phyloP scores from a whole-genome alignment of 441 rosid genomes.

The Pelargonium cotyledonis region DNA sequence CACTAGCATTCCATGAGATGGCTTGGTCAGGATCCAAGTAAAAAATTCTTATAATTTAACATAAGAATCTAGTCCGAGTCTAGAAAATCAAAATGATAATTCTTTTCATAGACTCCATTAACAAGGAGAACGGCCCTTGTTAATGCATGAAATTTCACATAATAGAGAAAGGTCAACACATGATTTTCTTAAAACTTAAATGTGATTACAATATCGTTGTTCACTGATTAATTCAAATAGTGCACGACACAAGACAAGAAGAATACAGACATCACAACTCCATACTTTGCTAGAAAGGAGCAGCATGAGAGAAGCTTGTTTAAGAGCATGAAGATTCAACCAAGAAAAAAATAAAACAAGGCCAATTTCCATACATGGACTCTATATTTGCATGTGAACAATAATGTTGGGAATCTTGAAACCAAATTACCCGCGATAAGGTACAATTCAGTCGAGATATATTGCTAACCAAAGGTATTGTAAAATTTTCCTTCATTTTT shows the following conservation, averaged over 20 bases:
- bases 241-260: not conserved
- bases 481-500: not conserved
- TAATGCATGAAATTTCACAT: too few relatives aligned
- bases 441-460: not conserved
- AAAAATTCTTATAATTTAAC: too few relatives aligned
- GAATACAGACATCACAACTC: not conserved
- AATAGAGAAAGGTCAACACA: too few relatives aligned
- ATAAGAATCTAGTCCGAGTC: too few relatives aligned
- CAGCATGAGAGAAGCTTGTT: not conserved
- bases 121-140: too few relatives aligned
- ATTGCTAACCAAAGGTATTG: too few relatives aligned
- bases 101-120: too few relatives aligned
- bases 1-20: not conserved
- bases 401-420: not conserved
- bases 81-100: too few relatives aligned
- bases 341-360: not conserved
- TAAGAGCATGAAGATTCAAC: not conserved
- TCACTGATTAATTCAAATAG: not conserved
- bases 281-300: not conserved
- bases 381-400: not conserved
- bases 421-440: not conserved
- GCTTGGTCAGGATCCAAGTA: too few relatives aligned
- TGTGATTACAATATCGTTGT: not conserved
- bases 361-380: not conserved
- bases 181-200: too few relatives aligned